phyloP scores from a whole-genome alignment of 2,329 filamentous ascomycete genomes.

The Dactylonectria macrodidyma region DNA sequence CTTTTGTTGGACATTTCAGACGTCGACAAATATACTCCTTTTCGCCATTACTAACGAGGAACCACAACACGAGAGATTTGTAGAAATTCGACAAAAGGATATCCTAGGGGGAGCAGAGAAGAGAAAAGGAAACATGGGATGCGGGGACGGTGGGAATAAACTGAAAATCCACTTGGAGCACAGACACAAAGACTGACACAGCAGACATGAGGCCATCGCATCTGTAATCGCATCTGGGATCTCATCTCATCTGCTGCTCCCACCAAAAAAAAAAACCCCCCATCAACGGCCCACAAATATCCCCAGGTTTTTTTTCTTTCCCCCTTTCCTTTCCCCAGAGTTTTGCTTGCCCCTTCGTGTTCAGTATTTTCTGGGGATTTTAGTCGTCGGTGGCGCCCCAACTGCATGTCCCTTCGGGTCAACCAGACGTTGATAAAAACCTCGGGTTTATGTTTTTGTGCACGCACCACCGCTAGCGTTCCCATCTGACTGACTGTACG shows the following conservation, averaged over 20 bases:
- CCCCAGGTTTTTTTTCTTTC: slow-evolving; percentile 4
- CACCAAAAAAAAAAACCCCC: neutral
- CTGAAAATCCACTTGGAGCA: neutral
- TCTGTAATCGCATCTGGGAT: slow-evolving; percentile 20
- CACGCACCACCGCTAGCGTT: neutral
- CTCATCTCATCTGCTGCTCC: slow-evolving; percentile 13
- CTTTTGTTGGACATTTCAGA: too few species aligned
- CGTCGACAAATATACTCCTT: too few species aligned
- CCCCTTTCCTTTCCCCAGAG: neutral
- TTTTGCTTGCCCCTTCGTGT: neutral
- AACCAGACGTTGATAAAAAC: neutral
- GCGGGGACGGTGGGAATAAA: too few species aligned
- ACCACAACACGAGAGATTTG: too few species aligned
- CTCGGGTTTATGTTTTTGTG: neutral
- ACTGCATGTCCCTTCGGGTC: neutral
- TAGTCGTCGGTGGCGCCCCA: neutral
- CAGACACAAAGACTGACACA: neutral
- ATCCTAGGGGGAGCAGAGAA: too few species aligned
- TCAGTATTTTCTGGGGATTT: neutral
- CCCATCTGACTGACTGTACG: neutral
- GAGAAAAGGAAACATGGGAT: neutral
- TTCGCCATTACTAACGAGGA: too few species aligned
- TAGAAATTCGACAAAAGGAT: too few species aligned
- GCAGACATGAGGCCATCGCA: neutral
- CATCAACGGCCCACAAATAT: slow-evolving; percentile 8